Evolutionary conservation across 176 grass and related monocot species (phyloP), one percentile per base, ranked within the genome.

Genomic region (Raddia distichophylla): DNA sequence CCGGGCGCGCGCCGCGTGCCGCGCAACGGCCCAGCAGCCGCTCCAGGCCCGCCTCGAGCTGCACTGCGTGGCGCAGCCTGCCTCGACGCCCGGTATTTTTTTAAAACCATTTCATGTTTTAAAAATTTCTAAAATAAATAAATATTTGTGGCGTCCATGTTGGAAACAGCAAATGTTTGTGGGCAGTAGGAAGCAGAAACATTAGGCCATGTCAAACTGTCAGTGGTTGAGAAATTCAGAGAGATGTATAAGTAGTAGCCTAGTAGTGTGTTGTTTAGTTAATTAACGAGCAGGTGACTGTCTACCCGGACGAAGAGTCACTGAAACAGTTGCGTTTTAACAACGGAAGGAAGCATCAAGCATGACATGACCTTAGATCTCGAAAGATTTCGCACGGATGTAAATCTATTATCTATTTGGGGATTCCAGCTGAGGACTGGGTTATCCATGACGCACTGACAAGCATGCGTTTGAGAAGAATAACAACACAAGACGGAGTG

Each of bases 361-460:
- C 48, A 20, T 87, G 71, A 77, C 79, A 77, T 56, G 20, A 49
- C 43, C 50, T 50, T 88, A n/a, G 86, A 78, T 88, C 67, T 10
- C 4, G 18, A 51, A 64, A 78, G 57, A 88, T 83, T 78, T 83
- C 6, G 9, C 4, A 34, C 6, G 12, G 51, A 67, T 48, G 48
- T 46, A 17, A 17, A 18, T 14, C 19, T 15, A 12, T 18, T 18
- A 42, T 37, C 57, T 57, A 17, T 51, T 10, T 69, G 13, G 7
- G 17, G 20, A 69, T 52, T 62, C 27, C 32, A 65, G 12, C 35
- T n/a, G 2, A 51, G 3, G 48, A 3, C 60, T 1, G 18, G 50
- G 51, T 58, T 83, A 60, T 68, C 60, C 42, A 74, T 88, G 86
- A 88, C 81, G 75, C 68, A n/a, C 33, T 10, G 0, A 84, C 55